Conservation (phyloP, 2,329 filamentous ascomycete species). For the Colletotrichum graminicola region DNA sequence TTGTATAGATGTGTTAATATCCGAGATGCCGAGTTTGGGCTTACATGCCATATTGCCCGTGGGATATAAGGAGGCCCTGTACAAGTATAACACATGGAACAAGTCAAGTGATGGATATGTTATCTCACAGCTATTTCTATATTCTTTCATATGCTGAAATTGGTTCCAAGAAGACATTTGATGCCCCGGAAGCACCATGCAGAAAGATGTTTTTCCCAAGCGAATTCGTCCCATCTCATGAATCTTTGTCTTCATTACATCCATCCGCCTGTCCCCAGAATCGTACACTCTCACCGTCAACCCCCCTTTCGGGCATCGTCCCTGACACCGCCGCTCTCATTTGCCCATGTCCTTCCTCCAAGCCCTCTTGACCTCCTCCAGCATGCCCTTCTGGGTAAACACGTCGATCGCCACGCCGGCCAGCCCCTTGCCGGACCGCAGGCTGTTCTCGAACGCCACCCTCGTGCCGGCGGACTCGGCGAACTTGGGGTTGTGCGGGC, state of each 20-base stretch:
- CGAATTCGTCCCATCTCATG: not conserved
- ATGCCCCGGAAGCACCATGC: not conserved
- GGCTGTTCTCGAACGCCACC: slow-evolving; percentile 43
- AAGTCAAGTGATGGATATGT: not conserved
- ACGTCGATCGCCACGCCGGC: slow-evolving; percentile 45
- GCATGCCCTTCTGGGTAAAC: slow-evolving; percentile 42
- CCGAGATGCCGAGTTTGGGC: slow-evolving; percentile 11
- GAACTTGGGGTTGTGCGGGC: slow-evolving; percentile 45
- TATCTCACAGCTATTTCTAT: not conserved
- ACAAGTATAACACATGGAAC: not conserved
- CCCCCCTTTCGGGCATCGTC: no score
- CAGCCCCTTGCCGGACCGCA: slow-evolving; percentile 45
- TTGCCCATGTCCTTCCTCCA: slow-evolving; percentile 45
- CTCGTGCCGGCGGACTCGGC: slow-evolving; percentile 44
- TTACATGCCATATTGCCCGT: not conserved
- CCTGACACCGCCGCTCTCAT: not conserved
- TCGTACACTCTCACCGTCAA: not conserved
- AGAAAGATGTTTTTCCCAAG: not conserved
- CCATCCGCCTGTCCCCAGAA: not conserved
- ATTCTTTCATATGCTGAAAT: not conserved
- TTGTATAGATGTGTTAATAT: slow-evolving; percentile 1
- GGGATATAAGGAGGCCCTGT: not conserved
- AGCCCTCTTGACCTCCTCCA: slow-evolving; percentile 44
- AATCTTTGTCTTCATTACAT: no score
- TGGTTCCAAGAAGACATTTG: not conserved